phyloP scores from a whole-genome alignment of 164 flowering plant species.

The Macadamia integrifolia region DNA sequence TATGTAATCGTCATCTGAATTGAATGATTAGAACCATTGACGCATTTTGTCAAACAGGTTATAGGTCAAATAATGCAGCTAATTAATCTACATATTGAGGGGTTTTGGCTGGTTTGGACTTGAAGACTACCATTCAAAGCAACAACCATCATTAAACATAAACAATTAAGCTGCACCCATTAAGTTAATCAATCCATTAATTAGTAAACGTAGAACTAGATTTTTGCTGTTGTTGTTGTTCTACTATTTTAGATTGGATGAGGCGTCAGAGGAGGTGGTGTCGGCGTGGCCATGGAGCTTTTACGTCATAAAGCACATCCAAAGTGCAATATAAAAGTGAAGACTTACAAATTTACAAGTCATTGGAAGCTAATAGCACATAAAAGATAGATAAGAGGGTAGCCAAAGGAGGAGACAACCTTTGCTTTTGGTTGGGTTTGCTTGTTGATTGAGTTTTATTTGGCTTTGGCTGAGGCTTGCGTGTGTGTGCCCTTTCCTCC shows the following conservation, averaged over 20 bases:
- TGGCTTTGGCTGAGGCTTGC: no score
- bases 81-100: no score
- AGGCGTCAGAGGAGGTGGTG: neutral
- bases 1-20: no score
- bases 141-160: no score
- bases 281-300: neutral
- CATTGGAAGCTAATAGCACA: constrained; percentile 3
- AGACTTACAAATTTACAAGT: neutral
- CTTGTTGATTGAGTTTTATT: neutral
- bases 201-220: neutral
- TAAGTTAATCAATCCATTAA: neutral
- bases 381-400: neutral
- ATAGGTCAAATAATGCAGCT: no score
- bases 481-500: no score
- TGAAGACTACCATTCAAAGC: no score
- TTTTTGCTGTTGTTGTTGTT: neutral
- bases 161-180: neutral
- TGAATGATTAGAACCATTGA: no score
- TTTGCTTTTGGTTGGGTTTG: constrained; percentile 12
- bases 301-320: constrained; percentile 8
- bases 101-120: no score
- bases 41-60: no score
- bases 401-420: constrained; percentile 8
- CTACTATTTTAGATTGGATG: neutral
- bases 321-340: constrained; percentile 1